Base-by-base conservation (phyloP, 768 basidiomycete species). In the Suillus luteus region DNA sequence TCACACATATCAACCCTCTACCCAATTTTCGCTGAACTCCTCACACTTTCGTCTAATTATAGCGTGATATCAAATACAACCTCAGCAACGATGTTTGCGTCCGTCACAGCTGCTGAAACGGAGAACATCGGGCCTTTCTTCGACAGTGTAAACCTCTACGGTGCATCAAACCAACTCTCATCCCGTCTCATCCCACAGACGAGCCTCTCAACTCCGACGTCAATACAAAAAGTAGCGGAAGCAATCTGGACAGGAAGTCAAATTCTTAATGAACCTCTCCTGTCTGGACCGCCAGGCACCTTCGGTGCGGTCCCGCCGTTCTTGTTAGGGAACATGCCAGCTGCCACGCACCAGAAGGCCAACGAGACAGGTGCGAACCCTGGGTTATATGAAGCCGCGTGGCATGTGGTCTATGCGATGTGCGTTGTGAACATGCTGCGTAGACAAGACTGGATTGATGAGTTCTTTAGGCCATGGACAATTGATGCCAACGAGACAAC, bases 151-250 rank as follows among this genome's bases (percentile, higher is more conserved):
- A 66, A 19, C 19, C 7, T 5, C 22, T 73, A 71, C 9, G 70
- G 68, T n/a, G 60, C 62, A 51, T 64, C 66, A 35, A 60, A 31
- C n/a, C 64, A 71, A 12, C n/a, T 65, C 1, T 43, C 68, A 0
- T 71, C 72, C 2, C 72, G 68, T 10, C 65, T 72, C 24, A 41
- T 72, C 9, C 70, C 70, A 5, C 46, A 62, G 44, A 60, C 70
- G 1, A 62, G 40, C 38, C 51, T 72, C 2, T 59, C 64, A 22
- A 71, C 71, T 1, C 62, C 66, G 2, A 24, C 62, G 1, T 71
- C 67, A 0, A 67, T 71, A 35, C 31, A 27, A 6, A 14, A 2
- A 4, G 55, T 71, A n/a, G 69, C 69, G 1, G 60, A 69, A 64
- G 69, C 67, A 1, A 66, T 70, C 27, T 73, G 70, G 71, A n/a